These are phyloP conservation scores for Chaetomiaceae sp. DNA, from an alignment of 2,329 filamentous ascomycete species.

Conservation along the genomic window DNA sequence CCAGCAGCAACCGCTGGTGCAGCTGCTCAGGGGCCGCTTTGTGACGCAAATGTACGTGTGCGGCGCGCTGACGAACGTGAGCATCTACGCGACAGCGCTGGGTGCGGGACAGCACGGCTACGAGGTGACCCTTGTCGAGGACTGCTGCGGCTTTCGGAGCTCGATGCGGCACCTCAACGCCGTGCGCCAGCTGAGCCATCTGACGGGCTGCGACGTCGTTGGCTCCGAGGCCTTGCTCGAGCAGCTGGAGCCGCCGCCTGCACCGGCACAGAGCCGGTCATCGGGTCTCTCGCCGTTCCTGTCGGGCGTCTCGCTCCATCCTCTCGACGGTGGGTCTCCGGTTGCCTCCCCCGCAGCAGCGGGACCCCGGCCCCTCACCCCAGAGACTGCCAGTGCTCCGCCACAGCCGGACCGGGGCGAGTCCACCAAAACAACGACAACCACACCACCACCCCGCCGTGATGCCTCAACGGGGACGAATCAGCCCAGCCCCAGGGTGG, in stretches of 20 bases:
- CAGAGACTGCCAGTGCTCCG: conserved; percentile 2
- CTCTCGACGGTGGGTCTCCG: conserved; percentile 23
- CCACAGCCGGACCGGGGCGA: conserved; percentile 9
- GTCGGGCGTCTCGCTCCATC: conserved; percentile 33
- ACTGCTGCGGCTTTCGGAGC: conserved; percentile 79
- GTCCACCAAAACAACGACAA: too few relatives aligned
- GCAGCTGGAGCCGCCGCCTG: conserved; percentile 23
- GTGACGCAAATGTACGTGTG: conserved; percentile 87
- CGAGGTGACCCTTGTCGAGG: conserved; percentile 78
- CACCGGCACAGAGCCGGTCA: conserved; percentile 7
- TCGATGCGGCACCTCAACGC: conserved; percentile 65
- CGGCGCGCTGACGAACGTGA: conserved; percentile 80
- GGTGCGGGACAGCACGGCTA: conserved; percentile 87
- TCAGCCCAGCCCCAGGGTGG: background rate
- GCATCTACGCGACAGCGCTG: conserved; percentile 84
- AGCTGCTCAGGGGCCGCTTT: conserved; percentile 75
- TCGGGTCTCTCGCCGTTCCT: conserved; percentile 30
- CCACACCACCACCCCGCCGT: conserved; percentile 4
- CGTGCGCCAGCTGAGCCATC: conserved; percentile 63
- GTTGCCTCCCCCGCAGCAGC: conserved; percentile 18
- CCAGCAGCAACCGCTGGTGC: conserved; percentile 58
- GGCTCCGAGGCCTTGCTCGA: conserved; percentile 55
- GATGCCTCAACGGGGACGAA: background rate
- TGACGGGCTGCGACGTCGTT: conserved; percentile 67
- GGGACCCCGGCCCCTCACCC: conserved; percentile 25